Percentiles rank a stretch among this genome's conserved stretches.
Evolutionary conservation across 805 yeast species (phyloP).

Genomic region (Saturnispora gosingensis): DNA sequence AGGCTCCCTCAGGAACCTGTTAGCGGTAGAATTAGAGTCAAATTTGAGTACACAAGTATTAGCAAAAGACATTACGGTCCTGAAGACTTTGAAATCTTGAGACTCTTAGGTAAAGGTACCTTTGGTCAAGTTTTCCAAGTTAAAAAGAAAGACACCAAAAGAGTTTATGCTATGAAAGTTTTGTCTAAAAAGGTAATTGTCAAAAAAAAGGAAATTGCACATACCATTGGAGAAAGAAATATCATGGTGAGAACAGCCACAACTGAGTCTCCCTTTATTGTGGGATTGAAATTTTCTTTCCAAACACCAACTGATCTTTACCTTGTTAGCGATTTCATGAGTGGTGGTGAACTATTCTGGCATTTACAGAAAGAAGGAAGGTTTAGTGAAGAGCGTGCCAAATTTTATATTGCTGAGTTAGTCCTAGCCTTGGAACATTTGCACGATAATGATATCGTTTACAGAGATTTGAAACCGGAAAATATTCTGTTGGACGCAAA

Average conservation of each 20-base stretch:
- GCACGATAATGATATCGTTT: slow-evolving; percentile 92
- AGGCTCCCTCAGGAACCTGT: slow-evolving; percentile 70
- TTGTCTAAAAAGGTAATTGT: slow-evolving; percentile 91
- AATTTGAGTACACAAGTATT: slow-evolving; percentile 62
- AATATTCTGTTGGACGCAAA: slow-evolving; percentile 91
- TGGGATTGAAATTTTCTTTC: slow-evolving; percentile 90
- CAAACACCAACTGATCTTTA: slow-evolving; percentile 92
- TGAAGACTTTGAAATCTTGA: slow-evolving; percentile 83
- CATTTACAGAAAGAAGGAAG: slow-evolving; percentile 92
- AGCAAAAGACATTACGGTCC: slow-evolving; percentile 82
- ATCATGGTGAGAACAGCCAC: slow-evolving; percentile 88
- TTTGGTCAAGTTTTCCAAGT: slow-evolving; percentile 98
- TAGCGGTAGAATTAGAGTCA: slow-evolving; percentile 67
- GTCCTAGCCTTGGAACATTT: slow-evolving; percentile 88
- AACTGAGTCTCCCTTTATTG: slow-evolving; percentile 73
- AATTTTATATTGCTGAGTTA: slow-evolving; percentile 93
- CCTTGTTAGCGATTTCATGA: slow-evolving; percentile 94
- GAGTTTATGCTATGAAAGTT: slow-evolving; percentile 97
- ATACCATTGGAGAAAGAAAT: slow-evolving; percentile 94
- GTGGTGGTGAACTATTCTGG: slow-evolving; percentile 80
- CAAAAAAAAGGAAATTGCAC: slow-evolving; percentile 95
- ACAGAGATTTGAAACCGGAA: slow-evolving; percentile 95
- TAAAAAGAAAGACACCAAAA: slow-evolving; percentile 75
- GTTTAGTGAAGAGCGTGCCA: slow-evolving; percentile 87
- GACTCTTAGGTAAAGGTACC: slow-evolving; percentile 91